phyloP scores from a whole-genome alignment of 768 basidiomycete species.

The Boletus fagicola region DNA sequence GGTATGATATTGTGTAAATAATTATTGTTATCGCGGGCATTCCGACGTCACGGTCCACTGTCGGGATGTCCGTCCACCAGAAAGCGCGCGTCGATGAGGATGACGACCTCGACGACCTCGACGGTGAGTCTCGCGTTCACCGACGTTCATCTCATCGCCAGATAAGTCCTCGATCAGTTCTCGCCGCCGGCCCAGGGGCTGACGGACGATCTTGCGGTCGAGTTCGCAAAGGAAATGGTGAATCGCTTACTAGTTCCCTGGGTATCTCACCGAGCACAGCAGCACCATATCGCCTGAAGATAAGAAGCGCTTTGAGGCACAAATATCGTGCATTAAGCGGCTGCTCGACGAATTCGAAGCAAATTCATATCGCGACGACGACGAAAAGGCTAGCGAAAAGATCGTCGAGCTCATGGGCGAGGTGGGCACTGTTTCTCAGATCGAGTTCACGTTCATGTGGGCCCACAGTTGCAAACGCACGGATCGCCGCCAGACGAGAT shows the following conservation, averaged over 20 bases:
- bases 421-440: slow-evolving; percentile 37
- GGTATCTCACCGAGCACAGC: slow-evolving; percentile 61
- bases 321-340: slow-evolving; percentile 52
- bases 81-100: slow-evolving; percentile 33
- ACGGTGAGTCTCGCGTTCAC: slow-evolving; percentile 33
- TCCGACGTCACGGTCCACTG: background rate
- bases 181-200: slow-evolving; percentile 18
- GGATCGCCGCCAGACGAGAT: slow-evolving; percentile 79
- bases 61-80: slow-evolving; percentile 12
- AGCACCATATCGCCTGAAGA: slow-evolving; percentile 56
- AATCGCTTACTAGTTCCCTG: no score
- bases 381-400: slow-evolving; percentile 42
- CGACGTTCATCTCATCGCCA: slow-evolving; percentile 22
- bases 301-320: slow-evolving; percentile 59
- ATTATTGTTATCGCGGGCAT: no score
- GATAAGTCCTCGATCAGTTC: slow-evolving; percentile 54
- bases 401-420: slow-evolving; percentile 74
- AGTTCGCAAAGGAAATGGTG: slow-evolving; percentile 45
- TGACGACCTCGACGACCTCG: slow-evolving; percentile 42
- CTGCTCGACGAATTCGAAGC: slow-evolving; percentile 69
- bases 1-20: no score
- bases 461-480: slow-evolving; percentile 54
- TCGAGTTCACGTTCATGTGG: background rate
- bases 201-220: slow-evolving; percentile 36
- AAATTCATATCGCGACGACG: slow-evolving; percentile 54